Percentiles rank a stretch among this genome's conserved stretches.
Conservation (phyloP, 768 basidiomycete species). For the Xanthoconium purpureum region DNA sequence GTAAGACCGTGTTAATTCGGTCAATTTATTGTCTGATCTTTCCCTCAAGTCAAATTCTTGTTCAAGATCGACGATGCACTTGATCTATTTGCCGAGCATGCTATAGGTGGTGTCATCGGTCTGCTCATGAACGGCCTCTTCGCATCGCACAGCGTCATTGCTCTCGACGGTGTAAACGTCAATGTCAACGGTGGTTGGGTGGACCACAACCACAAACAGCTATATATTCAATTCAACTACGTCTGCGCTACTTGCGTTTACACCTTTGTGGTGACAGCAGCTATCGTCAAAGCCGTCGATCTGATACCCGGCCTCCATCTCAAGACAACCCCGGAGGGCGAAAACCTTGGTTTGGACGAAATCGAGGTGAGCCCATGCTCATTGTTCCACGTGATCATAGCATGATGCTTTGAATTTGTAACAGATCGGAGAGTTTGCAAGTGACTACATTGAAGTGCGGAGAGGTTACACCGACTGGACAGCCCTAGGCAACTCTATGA, state of each 20-base stretch:
- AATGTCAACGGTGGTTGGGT: slow-evolving; percentile 64
- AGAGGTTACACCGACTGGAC: slow-evolving; percentile 61
- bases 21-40: slow-evolving; percentile 9
- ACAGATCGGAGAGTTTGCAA: slow-evolving; percentile 68
- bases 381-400: neutral
- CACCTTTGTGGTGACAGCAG: slow-evolving; percentile 58
- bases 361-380: slow-evolving; percentile 49
- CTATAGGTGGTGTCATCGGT: slow-evolving; percentile 78
- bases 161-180: slow-evolving; percentile 64
- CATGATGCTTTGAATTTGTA: neutral
- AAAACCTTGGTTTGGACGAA: slow-evolving; percentile 66
- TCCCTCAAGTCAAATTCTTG: slow-evolving; percentile 57
- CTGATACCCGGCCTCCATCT: slow-evolving; percentile 57
- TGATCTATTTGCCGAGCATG: slow-evolving; percentile 91
- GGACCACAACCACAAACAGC: slow-evolving; percentile 72
- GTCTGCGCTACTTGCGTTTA: slow-evolving; percentile 56
- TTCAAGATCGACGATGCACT: slow-evolving; percentile 82
- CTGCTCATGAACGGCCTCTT: slow-evolving; percentile 73
- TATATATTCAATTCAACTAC: slow-evolving; percentile 74
- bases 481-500: slow-evolving; percentile 20
- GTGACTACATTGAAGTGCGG: slow-evolving; percentile 66
- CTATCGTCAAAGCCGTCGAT: slow-evolving; percentile 56
- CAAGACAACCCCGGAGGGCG: slow-evolving; percentile 51
- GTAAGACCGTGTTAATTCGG: too few relatives aligned
- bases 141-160: slow-evolving; percentile 59